Base-by-base conservation (phyloP, 805 yeast species). In the Lipomyces kockii region DNA sequence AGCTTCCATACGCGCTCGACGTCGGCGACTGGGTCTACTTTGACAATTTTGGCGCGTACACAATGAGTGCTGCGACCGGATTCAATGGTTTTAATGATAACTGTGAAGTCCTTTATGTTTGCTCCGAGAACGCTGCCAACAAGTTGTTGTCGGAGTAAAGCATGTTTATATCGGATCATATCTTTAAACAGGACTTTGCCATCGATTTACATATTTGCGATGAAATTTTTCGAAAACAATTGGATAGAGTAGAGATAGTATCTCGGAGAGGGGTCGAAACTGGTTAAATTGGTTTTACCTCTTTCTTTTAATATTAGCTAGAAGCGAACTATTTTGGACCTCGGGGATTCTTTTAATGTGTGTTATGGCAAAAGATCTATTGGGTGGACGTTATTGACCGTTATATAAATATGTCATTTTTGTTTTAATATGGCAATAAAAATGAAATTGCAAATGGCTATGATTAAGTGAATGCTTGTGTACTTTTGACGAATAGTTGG, bases 1-100 rank as follows among this genome's bases (percentile, higher is more conserved):
- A 72, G 46, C 81, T 94, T 74, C 82, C 87, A 22, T 82, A 84
- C 63, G 86, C 87, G 52, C 87, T 92, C 56, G 81, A 82, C 25
- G 89, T 90, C 55, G 98, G 98, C 8, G 98, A 94, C 78, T 94
- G 98, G 98, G 77, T 94, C 65, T 91, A 87, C 78, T 93, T 94
- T 80, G 83, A 88, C 39, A 83, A 87, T 72, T 78, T 90, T 66
- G 99, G 99, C 20, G 98, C 99, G 22, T 94, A 94, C 80, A 93
- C 98, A 8, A 83, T 89, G 27, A 91, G 93, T 34, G 98, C 98
- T 2, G 87, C 97, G n/a, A 91, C 97, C 11, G 84, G 87, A 57
- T 94, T 94, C 83, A 94, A 94, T 76, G 99, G 99, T 20, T 94
- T 94, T 77, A 84, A 85, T 68, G 85, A 85, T 64, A 76, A 79